These are phyloP conservation scores for Tulasnella sp. DNA, from an alignment of 768 basidiomycete genomes.

Conservation along the genomic window DNA sequence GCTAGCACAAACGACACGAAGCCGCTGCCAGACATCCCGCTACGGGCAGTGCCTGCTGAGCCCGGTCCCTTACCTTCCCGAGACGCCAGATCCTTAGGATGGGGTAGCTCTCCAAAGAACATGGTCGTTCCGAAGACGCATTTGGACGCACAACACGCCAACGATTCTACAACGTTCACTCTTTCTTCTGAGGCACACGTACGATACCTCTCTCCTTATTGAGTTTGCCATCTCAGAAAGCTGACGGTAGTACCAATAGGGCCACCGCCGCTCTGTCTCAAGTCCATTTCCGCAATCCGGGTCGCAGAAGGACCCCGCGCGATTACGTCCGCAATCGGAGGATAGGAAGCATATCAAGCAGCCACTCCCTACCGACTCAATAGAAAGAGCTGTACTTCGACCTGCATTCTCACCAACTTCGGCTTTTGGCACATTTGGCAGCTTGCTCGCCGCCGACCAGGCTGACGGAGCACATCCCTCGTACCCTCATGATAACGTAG, in stretches of 20 bases:
- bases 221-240: background rate
- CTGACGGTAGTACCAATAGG: background rate
- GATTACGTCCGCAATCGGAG: background rate
- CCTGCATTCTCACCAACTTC: background rate
- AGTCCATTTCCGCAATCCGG: background rate
- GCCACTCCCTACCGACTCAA: background rate
- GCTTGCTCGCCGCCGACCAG: background rate
- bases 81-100: background rate
- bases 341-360: background rate
- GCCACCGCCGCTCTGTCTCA: background rate
- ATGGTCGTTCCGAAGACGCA: background rate
- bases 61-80: background rate
- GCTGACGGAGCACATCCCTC: background rate
- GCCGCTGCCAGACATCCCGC: background rate
- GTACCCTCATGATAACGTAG: background rate
- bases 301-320: background rate
- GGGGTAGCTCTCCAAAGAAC: background rate
- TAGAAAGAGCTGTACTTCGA: background rate
- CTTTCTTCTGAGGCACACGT: background rate
- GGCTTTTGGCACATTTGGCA: background rate
- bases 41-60: background rate
- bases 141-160: background rate
- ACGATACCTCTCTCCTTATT: background rate
- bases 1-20: background rate
- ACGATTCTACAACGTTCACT: background rate